A percentile compares a stretch with the other conserved stretches of the same genome.
Conservation (phyloP, 352 stramenopile species). For the Aphanomyces astaci region DNA sequence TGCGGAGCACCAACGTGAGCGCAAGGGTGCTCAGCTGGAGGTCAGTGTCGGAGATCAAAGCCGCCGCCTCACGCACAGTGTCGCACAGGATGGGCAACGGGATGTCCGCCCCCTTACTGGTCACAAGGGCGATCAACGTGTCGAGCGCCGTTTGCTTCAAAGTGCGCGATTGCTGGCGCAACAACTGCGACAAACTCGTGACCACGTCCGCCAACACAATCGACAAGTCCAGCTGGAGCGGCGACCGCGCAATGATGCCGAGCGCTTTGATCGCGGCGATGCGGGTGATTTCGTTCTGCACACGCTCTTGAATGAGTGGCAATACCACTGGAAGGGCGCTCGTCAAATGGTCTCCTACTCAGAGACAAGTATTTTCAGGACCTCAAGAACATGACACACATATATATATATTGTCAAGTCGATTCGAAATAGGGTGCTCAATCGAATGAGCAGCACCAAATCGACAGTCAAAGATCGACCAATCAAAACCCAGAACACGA, state of each 20-base stretch:
- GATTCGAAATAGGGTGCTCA: too few relatives aligned
- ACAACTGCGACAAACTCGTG: slow-evolving; percentile 80
- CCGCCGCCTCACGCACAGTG: slow-evolving; percentile 85
- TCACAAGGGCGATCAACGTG: slow-evolving; percentile 86
- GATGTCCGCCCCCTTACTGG: slow-evolving; percentile 65
- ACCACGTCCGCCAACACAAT: slow-evolving; percentile 86
- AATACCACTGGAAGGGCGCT: slow-evolving; percentile 78
- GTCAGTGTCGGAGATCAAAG: slow-evolving; percentile 92
- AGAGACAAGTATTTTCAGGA: too few relatives aligned
- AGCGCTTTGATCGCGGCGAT: slow-evolving; percentile 96
- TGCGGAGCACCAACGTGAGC: slow-evolving; percentile 79
- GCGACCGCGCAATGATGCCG: slow-evolving; percentile 79
- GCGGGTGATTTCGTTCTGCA: slow-evolving; percentile 98
- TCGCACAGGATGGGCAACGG: slow-evolving; percentile 74
- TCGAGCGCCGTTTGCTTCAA: slow-evolving; percentile 92
- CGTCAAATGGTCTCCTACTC: slow-evolving; percentile 75
- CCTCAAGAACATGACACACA: too few relatives aligned
- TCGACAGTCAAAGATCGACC: too few relatives aligned
- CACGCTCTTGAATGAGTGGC: slow-evolving; percentile 89
- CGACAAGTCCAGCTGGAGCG: slow-evolving; percentile 84
- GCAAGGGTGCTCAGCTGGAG: slow-evolving; percentile 93
- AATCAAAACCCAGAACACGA: too few relatives aligned
- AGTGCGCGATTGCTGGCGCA: slow-evolving; percentile 92
- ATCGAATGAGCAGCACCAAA: too few relatives aligned
- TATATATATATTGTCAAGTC: too few relatives aligned